Evolutionary conservation across 2,329 filamentous ascomycete species (phyloP), one percentile per base, ranked within the genome.

Genomic region (Gnomoniopsis sp.): DNA sequence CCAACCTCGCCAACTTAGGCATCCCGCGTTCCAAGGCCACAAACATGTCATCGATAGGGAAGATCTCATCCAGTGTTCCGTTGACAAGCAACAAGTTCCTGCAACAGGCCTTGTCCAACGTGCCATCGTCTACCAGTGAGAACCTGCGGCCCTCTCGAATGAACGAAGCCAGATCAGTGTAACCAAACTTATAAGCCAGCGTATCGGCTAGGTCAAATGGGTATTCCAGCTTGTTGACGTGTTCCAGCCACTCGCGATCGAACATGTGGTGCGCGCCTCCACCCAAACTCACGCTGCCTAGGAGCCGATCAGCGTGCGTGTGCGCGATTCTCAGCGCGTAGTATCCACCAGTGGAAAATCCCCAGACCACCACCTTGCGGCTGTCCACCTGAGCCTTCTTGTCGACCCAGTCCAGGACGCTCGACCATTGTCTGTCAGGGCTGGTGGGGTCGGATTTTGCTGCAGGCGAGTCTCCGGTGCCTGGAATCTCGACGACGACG

Each of bases 291-390:
- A 89, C 77, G 19, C 72, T 71, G 0, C 86, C 87, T 0, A 72
- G 70, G 19, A 90, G 71, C 11, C 72, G 70, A 1, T 75, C 68
- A 22, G 74, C 73, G 69, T 89, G 87, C 19, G 85, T 89, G 69
- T 88, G 84, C 49, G 87, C 86, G 19, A 84, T 77, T 17, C 87
- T 80, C 43, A 86, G 77, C 22, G 86, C 86, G 71, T 89, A 88
- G 75, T 88, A 88, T 0, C 87, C 86, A 33, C 87, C 87, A 0
- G 81, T 77, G 63, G 82, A 86, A 34, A 89, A 72, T 0, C 87
- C 87, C 86, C 86, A 89, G 51, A 79, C 82, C 61, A 86, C 70
- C 11, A 89, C 72, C 41, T 77, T 78, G 1, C 66, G 63, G 76
- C 80, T 81, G 67, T 89, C 79, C 65, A 88, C 84, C 30, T 73